Conservation (phyloP, 371 early-diverging fungal genomes). For the Mucor circinelloides region DNA sequence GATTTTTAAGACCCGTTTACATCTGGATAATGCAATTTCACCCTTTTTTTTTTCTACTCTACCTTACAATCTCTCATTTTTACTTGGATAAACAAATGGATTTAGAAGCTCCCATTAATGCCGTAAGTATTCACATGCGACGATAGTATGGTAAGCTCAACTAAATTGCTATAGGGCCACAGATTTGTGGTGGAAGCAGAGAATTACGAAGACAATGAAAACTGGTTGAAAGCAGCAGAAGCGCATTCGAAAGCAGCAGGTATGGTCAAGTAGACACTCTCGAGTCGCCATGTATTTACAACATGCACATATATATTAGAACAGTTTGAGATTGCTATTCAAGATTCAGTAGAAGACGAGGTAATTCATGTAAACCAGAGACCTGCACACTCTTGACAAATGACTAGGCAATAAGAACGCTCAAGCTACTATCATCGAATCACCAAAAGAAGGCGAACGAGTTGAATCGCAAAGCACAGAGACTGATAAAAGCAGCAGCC, state of each 20-base stretch:
- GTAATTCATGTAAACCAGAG: neutral
- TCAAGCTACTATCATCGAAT: slow-evolving; percentile 18
- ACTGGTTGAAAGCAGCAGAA: slow-evolving; percentile 51
- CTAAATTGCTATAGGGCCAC: slow-evolving; percentile 44
- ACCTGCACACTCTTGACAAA: neutral
- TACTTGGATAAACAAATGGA: slow-evolving; percentile 14
- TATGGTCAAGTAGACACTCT: neutral
- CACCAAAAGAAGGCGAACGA: slow-evolving; percentile 24
- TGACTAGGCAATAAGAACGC: slow-evolving; percentile 21
- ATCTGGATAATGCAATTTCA: neutral
- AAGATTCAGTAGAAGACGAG: slow-evolving; percentile 23
- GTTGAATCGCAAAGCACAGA: slow-evolving; percentile 17
- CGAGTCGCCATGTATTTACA: neutral
- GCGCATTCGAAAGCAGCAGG: slow-evolving; percentile 53
- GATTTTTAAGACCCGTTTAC: neutral
- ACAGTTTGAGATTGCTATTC: slow-evolving; percentile 25
- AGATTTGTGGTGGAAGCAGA: slow-evolving; percentile 53
- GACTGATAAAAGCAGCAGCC: slow-evolving; percentile 8
- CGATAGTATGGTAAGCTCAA: neutral
- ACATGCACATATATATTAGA: neutral
- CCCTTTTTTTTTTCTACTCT: neutral
- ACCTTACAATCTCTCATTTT: neutral
- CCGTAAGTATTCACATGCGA: slow-evolving; percentile 15
- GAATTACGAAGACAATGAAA: slow-evolving; percentile 53
- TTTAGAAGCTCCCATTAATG: slow-evolving; percentile 37